Evolutionary conservation across 768 basidiomycete genomes (phyloP).

Genomic region (Mycena capillaripes): DNA sequence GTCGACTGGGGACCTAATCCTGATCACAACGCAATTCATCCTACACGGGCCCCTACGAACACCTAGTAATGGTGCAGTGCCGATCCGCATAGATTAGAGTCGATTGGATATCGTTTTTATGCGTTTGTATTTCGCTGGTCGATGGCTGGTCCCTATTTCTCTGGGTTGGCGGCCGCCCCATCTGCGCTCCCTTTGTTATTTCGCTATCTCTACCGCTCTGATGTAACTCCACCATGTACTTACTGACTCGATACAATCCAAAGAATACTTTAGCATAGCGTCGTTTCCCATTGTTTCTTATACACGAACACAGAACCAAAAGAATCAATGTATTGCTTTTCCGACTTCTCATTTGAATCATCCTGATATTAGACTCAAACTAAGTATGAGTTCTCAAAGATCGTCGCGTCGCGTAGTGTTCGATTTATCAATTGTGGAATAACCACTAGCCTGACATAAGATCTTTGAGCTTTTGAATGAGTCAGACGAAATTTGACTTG

Average conservation of each 20-base stretch:
- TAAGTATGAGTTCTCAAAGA: too few relatives aligned
- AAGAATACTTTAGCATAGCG: conserved; percentile 29
- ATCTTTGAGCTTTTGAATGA: not conserved
- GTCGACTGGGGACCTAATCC: conserved; percentile 23
- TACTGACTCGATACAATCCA: conserved; percentile 14
- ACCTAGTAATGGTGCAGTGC: conserved; percentile 21
- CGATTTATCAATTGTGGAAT: too few relatives aligned
- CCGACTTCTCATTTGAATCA: not conserved
- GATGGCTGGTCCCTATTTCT: conserved; percentile 21
- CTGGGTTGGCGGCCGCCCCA: not conserved
- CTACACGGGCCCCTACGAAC: conserved; percentile 25
- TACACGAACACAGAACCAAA: conserved; percentile 28
- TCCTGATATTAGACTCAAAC: not conserved
- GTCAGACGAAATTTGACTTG: not conserved
- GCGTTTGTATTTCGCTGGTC: conserved; percentile 33
- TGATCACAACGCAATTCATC: conserved; percentile 22
- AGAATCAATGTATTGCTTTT: conserved; percentile 26
- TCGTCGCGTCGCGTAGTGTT: too few relatives aligned
- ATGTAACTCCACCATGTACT: conserved; percentile 33
- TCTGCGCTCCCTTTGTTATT: conserved; percentile 18
- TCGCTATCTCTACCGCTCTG: conserved; percentile 32
- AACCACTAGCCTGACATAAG: too few relatives aligned
- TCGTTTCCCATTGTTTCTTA: conserved; percentile 12
- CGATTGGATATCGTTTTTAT: conserved; percentile 33
- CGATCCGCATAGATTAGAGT: conserved; percentile 36